Conservation (phyloP, 2,329 filamentous ascomycete genomes). For the Anthostomella pinea region DNA sequence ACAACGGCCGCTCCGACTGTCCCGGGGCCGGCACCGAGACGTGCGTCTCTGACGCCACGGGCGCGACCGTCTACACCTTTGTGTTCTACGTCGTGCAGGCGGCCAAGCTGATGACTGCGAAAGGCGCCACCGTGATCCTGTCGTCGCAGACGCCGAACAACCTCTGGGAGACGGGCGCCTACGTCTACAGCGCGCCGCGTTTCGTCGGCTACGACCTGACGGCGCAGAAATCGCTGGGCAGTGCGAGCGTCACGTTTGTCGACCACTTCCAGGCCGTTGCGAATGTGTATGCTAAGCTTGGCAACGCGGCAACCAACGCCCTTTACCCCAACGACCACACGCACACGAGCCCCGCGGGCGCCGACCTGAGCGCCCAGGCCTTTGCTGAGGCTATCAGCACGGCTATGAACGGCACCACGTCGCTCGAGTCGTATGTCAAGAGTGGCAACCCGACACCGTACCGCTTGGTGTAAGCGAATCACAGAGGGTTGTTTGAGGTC, state of each 20-base stretch:
- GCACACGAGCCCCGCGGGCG: slow-evolving; percentile 55
- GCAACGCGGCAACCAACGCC: slow-evolving; percentile 44
- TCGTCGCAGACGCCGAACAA: slow-evolving; percentile 60
- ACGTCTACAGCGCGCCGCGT: slow-evolving; percentile 42
- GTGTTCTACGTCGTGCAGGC: slow-evolving; percentile 28
- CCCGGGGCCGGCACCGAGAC: slow-evolving; percentile 49
- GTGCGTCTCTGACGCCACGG: slow-evolving; percentile 39
- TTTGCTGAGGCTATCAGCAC: slow-evolving; percentile 51
- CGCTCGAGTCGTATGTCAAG: too few species aligned
- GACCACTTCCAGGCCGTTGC: slow-evolving; percentile 56
- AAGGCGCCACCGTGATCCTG: slow-evolving; percentile 61
- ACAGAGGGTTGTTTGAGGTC: too few species aligned
- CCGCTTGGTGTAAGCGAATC: too few species aligned
- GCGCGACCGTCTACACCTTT: slow-evolving; percentile 31
- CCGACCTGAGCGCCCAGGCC: slow-evolving; percentile 49
- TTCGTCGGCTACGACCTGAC: slow-evolving; percentile 52
- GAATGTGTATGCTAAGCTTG: slow-evolving; percentile 45
- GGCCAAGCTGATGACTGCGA: slow-evolving; percentile 36
- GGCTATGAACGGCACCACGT: slow-evolving; percentile 24
- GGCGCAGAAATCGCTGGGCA: slow-evolving; percentile 12
- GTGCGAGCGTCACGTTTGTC: slow-evolving; percentile 46
- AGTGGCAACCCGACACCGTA: too few species aligned
- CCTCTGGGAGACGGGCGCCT: slow-evolving; percentile 55
- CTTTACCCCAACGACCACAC: slow-evolving; percentile 60
- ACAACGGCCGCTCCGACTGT: slow-evolving; percentile 62